Base-by-base conservation (phyloP, 2,329 filamentous ascomycete genomes). In the Apiospora aurea region DNA sequence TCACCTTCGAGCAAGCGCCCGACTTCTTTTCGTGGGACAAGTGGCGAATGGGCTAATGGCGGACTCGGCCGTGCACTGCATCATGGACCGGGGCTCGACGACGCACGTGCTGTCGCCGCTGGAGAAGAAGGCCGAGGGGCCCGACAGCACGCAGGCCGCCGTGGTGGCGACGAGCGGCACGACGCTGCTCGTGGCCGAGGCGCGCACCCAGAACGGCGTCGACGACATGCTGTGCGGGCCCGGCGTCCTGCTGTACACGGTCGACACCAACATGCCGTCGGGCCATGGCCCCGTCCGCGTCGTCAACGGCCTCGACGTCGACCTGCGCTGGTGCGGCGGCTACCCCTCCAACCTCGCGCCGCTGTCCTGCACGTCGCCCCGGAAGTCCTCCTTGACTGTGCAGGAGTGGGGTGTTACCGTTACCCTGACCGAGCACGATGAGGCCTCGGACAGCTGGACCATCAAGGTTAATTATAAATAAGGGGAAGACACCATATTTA, bases 221-320 rank as follows among this genome's bases (percentile, higher is more conserved):
- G 66, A 67, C 64, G 38, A 43, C 38, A 41, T 18, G 41, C 21
- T 47, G 21, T 44, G 16, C 66, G 24, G 66, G n/a, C 24, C 64
- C 64, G 64, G 64, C n/a, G 64, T 67, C 34, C 38, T 67, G 64
- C 64, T 67, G 5, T 67, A 67, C 64, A 67, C n/a, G 34, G 64
- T 67, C n/a, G 64, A 67, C 64, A 44, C 41, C 38, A 24, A 29
- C 41, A 41, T 67, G 41, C 1, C 10, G 13, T 46, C 38, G n/a
- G 64, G 64, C 38, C 6, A 43, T n/a, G 64, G 64, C 41, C 64
- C 64, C 64, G n/a, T 67, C n/a, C 64, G 64, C 64, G 4, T 67
- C 64, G n/a, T 67, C 64, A 18, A 26, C 51, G 26, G 26, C 41
- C 34, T 44, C 41, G 18, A 43, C 10, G 5, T 21, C 64, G 34